Base-by-base conservation (phyloP, 768 basidiomycete genomes). In the Amanita pseudoporphyria region DNA sequence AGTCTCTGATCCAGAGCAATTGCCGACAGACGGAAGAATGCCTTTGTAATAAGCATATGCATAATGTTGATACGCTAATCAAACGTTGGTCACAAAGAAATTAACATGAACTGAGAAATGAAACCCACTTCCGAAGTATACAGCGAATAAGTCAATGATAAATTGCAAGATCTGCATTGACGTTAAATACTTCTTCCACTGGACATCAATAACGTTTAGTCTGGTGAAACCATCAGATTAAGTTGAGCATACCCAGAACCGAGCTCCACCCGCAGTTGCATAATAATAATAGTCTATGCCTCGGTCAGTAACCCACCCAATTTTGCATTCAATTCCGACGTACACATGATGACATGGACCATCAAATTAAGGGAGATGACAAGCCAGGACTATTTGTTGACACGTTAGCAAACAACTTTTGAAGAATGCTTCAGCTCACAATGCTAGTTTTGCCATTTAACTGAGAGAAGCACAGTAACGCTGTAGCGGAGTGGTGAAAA, bases 181-280 rank as follows among this genome's bases (percentile, higher is more conserved):
- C 35, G 96, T 99, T 54, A 98, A 67, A 68, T 99, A 93, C 67
- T 93, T 93, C 75, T 99, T 99, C 96, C 96, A 99, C 95, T 94
- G 59, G 19, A 46, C 35, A 36, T 44, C 47, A 35, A 51, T 36
- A 45, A 28, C 18, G 9, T 5, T 36, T 21, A 45, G 9, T 18
- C 26, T 44, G 31, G 50, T 49, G 7, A 38, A 33, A 37, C 18
- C 16, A 33, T 28, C 45, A 31, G 9, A 35, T 26, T 22, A 6
- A 12, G 9, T 6, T 5, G 10, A 18, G 45, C 53, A 47, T 67
- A 93, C 92, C 93, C 96, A 98, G 69, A 98, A 91, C 70, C 76
- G 89, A 62, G 86, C 87, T 54, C 96, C 96, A 61, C 95, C 92
- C 45, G 96, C 93, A 45, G 96, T 97, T 21, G 93, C 93, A 68